phyloP scores from a whole-genome alignment of 2,329 filamentous ascomycete species.

The Ceratocystis cacaofunesta region DNA sequence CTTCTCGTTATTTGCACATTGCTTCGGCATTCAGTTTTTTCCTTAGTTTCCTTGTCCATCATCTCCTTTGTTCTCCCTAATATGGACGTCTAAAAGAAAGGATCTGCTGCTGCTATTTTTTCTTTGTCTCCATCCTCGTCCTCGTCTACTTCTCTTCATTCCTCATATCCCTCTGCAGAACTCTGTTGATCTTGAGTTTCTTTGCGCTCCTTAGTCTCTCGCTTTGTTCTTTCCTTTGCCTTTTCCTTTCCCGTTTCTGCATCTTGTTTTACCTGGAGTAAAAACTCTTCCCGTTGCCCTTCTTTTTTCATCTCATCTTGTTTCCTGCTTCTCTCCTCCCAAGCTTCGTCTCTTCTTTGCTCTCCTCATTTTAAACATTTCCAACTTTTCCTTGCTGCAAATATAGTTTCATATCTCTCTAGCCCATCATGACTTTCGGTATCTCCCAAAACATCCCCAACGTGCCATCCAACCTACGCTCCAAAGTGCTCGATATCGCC shows the following conservation, averaged over 20 bases:
- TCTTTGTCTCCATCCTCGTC: not conserved
- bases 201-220: not conserved
- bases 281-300: not conserved
- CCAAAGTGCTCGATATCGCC: constrained; percentile 27
- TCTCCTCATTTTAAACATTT: not conserved
- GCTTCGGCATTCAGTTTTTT: not conserved
- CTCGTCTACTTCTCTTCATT: not conserved
- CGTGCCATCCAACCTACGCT: constrained; percentile 27
- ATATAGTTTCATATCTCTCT: not conserved
- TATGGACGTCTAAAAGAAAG: not conserved
- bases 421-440: not conserved
- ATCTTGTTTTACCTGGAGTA: not conserved
- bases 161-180: not conserved
- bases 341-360: not conserved
- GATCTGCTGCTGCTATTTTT: not conserved
- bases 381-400: not conserved
- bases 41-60: not conserved
- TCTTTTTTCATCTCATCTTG: not conserved
- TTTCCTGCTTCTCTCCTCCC: not conserved
- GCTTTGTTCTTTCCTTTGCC: not conserved
- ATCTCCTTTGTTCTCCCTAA: not conserved
- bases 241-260: not conserved
- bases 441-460: constrained; percentile 3
- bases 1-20: no score
- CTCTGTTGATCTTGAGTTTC: not conserved